Base-by-base conservation (phyloP, 768 basidiomycete species). In the Gymnopilus junonius region DNA sequence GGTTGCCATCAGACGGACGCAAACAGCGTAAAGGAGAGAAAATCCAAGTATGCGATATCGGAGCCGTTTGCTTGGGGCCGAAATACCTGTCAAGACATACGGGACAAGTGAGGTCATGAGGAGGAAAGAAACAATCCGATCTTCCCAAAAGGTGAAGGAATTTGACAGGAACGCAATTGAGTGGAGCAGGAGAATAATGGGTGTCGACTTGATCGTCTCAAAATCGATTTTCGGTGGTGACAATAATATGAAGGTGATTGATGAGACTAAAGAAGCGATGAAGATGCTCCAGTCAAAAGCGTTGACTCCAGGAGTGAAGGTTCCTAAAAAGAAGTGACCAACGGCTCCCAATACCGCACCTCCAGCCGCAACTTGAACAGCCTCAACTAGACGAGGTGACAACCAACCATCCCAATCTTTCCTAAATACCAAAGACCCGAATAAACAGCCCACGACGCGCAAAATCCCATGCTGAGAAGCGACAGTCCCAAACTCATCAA, bases 101-200 rank as follows among this genome's bases (percentile, higher is more conserved):
- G 89, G 87, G 11, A 87, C 75, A 37, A 94, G 77, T 32, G 86
- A 91, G 37, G 85, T 85, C 45, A 89, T 72, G 63, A 89, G 78
- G 58, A 99, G 83, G 82, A 89, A 96, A 8, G 88, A 85, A 11
- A 91, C 81, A 59, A 93, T 80, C 32, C 85, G 85, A 73, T 98
- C 96, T 83, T 99, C 97, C 95, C 95, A 98, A 74, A 99, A 86
- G n/a, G 93, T 94, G 80, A 94, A 97, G 0, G 95, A 97, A 79
- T 99, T 99, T 25, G 95, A 97, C 15, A 90, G 85, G 76, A 97
- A 97, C 7, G 90, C 80, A 3, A 91, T 58, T 1, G 89, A 76
- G 69, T 99, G 95, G 2, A 94, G 79, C 59, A 87, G 59, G 58
- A 91, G 82, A 34, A 87, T 76, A 39, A 91, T 65, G 1, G 83